phyloP scores from a whole-genome alignment of 75 land plant species.

The Pseudotsuga menziesii region DNA sequence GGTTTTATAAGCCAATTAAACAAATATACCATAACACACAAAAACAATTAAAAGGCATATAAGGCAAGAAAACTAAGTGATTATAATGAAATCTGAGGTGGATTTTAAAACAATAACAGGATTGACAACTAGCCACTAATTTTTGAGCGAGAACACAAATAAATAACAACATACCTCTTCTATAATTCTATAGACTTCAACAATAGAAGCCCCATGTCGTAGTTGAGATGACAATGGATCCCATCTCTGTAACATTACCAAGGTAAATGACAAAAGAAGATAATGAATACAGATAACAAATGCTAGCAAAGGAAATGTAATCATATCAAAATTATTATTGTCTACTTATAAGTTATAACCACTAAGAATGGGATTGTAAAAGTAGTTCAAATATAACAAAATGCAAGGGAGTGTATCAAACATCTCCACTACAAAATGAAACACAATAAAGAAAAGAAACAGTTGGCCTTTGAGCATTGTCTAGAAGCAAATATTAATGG shows the following conservation, averaged over 20 bases:
- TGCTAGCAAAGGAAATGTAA: no score
- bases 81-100: not conserved
- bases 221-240: conserved; percentile 61
- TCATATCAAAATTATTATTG: no score
- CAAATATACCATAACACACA: not conserved
- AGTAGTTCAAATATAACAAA: no score
- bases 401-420: no score
- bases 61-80: not conserved
- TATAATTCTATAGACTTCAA: conserved; percentile 67
- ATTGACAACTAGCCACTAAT: not conserved
- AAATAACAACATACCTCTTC: conserved; percentile 50
- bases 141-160: not conserved
- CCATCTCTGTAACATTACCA: conserved; percentile 40
- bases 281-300: no score
- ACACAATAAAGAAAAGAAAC: no score
- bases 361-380: no score
- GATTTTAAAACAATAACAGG: not conserved
- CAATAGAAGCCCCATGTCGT: conserved; percentile 49
- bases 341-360: no score
- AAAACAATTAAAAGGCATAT: not conserved
- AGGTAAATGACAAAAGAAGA: no score
- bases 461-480: no score
- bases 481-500: no score
- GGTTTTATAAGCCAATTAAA: not conserved
- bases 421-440: no score